phyloP scores from a whole-genome alignment of 2,329 filamentous ascomycete genomes.

The Sporothrix luriei region DNA sequence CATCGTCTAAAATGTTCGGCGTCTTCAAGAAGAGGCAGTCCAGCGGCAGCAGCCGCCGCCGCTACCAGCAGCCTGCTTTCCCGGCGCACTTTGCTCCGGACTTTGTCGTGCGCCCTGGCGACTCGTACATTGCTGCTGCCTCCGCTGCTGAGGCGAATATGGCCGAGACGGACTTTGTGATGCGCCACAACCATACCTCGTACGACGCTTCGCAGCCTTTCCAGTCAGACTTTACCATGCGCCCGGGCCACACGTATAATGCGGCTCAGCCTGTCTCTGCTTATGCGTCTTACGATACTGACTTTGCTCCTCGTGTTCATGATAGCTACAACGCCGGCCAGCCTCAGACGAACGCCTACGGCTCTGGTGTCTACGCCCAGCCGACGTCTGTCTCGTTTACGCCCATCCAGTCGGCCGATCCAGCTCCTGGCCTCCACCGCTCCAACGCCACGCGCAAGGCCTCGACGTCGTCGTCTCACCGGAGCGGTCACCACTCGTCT shows the following conservation, averaged over 20 bases:
- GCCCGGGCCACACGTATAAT: constrained; percentile 16
- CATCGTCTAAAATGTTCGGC: background rate
- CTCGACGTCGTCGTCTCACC: background rate
- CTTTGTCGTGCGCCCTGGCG: constrained; percentile 7
- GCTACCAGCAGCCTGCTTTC: background rate
- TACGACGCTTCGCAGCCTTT: constrained; percentile 6
- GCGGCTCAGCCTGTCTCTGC: background rate
- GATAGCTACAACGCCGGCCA: background rate
- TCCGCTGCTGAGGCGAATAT: background rate
- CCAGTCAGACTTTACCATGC: constrained; percentile 5
- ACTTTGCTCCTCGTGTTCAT: constrained; percentile 1
- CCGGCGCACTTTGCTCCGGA: background rate
- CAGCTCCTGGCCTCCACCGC: background rate
- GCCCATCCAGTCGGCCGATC: background rate
- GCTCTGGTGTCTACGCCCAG: background rate
- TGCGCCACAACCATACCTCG: background rate
- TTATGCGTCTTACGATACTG: background rate
- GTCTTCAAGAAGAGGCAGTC: background rate
- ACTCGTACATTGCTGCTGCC: background rate
- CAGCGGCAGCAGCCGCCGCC: background rate
- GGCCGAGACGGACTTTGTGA: constrained; percentile 10
- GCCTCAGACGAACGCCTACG: background rate
- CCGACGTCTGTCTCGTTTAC: background rate
- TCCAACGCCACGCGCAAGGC: background rate
- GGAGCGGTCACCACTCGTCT: background rate